Evolutionary conservation across 495 filamentous ascomycete genomes (phyloP).

Genomic region (Chlorociboria aeruginascens): DNA sequence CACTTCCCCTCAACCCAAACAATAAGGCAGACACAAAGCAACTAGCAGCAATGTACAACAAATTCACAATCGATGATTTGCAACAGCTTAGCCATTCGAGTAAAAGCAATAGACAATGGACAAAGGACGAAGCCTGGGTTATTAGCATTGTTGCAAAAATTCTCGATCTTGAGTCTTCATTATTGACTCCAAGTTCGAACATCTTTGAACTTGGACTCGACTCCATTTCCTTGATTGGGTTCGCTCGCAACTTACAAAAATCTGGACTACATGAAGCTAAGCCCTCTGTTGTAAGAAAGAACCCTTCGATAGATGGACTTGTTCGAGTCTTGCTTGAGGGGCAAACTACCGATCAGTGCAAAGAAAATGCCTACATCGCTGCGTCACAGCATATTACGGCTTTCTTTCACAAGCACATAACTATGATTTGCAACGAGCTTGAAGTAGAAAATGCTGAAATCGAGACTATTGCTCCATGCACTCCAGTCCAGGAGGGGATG

Average conservation of each 20-base stretch:
- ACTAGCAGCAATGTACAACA: conserved; percentile 45
- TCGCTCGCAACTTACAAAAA: conserved; percentile 39
- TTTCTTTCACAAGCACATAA: conserved; percentile 40
- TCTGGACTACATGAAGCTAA: conserved; percentile 43
- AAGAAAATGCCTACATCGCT: conserved; percentile 26
- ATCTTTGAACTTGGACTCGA: conserved; percentile 77
- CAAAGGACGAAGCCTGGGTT: conserved; percentile 32
- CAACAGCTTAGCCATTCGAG: conserved; percentile 36
- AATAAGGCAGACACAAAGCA: conserved; percentile 63
- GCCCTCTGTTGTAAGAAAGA: conserved; percentile 52
- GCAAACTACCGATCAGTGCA: background rate
- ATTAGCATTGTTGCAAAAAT: conserved; percentile 38
- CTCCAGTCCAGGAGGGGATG: conserved; percentile 70
- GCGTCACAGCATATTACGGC: conserved; percentile 44
- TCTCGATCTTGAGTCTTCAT: conserved; percentile 25
- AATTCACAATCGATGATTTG: conserved; percentile 39
- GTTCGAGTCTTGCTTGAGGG: conserved; percentile 27
- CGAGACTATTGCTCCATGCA: conserved; percentile 62
- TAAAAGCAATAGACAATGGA: conserved; percentile 19
- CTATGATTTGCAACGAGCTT: conserved; percentile 34
- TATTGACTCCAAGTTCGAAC: conserved; percentile 43
- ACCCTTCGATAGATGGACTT: conserved; percentile 40
- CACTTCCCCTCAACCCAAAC: conserved; percentile 56
- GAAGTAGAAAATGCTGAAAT: conserved; percentile 34
- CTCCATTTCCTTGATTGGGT: conserved; percentile 63